These are phyloP conservation scores for Avena sativa DNA, from an alignment of 176 grass and related monocot species.

Conservation along the genomic window DNA sequence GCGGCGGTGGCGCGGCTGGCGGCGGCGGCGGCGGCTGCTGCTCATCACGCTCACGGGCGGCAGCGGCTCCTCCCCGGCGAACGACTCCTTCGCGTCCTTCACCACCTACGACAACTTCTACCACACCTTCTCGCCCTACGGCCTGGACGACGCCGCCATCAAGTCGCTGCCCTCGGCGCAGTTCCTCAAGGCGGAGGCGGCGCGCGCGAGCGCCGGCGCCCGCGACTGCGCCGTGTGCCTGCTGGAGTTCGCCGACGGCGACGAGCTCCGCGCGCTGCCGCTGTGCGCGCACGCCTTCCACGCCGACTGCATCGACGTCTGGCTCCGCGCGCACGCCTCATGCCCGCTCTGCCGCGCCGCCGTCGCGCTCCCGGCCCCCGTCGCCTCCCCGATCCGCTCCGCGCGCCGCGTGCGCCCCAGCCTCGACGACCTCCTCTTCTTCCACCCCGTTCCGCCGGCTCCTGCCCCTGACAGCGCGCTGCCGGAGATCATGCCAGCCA, in stretches of 20 bases:
- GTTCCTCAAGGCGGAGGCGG: constrained; percentile 55
- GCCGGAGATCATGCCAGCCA: constrained; percentile 57
- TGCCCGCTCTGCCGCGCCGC: constrained; percentile 87
- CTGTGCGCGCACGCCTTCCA: constrained; percentile 91
- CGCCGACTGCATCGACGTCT: constrained; percentile 93
- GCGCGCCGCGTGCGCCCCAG: constrained; percentile 65
- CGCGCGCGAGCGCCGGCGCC: constrained; percentile 46
- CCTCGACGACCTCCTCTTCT: constrained; percentile 84
- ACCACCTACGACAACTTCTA: constrained; percentile 60
- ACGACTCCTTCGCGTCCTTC: constrained; percentile 51
- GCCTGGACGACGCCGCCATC: constrained; percentile 80
- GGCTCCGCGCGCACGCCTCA: constrained; percentile 83
- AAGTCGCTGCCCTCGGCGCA: constrained; percentile 79
- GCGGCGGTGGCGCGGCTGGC: constrained; percentile 43
- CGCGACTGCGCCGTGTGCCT: constrained; percentile 90
- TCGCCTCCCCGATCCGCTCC: constrained; percentile 48
- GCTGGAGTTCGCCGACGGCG: constrained; percentile 88
- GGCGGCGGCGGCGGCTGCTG: constrained; percentile 44
- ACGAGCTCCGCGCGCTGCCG: constrained; percentile 80
- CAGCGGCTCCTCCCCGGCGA: constrained; percentile 23
- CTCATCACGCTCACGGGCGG: constrained; percentile 39
- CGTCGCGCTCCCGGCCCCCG: constrained; percentile 50
- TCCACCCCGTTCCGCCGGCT: constrained; percentile 41
- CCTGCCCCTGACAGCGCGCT: background rate
- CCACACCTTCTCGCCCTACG: constrained; percentile 73